Evolutionary conservation across 2,329 filamentous ascomycete species (phyloP).

Genomic region (Pseudogymnoascus sp.): DNA sequence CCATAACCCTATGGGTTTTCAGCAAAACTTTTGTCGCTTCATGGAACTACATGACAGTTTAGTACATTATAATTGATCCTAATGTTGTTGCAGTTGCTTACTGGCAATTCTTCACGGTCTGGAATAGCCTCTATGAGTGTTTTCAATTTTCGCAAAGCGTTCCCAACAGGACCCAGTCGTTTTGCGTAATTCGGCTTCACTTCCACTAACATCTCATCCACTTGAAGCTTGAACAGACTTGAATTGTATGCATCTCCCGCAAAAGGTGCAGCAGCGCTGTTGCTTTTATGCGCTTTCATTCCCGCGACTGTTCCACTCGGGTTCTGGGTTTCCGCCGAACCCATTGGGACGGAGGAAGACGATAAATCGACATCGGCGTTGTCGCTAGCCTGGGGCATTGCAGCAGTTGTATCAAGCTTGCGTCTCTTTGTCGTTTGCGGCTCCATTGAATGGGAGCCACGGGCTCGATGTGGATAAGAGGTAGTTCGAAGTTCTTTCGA

Average conservation of each 20-base stretch:
- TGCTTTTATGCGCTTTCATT: conserved; percentile 12
- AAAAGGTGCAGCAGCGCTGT: conserved; percentile 33
- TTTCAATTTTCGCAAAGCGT: conserved; percentile 48
- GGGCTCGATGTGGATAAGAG: conserved; percentile 1
- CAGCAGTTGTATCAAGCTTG: conserved; percentile 23
- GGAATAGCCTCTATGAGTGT: conserved; percentile 49
- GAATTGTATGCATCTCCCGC: conserved; percentile 48
- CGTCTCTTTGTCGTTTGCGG: conserved; percentile 27
- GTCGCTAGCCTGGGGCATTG: conserved; percentile 14
- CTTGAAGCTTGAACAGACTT: conserved; percentile 60
- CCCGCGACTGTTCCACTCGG: conserved; percentile 22
- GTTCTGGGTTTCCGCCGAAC: conserved; percentile 11
- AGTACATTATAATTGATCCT: neutral
- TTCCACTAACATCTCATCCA: conserved; percentile 54
- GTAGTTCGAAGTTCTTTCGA: neutral
- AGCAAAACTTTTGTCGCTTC: conserved; percentile 63
- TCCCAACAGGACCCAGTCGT: conserved; percentile 45
- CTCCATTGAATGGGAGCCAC: conserved; percentile 17
- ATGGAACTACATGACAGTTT: conserved; percentile 43
- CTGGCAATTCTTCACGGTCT: conserved; percentile 39
- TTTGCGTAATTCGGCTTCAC: conserved; percentile 52
- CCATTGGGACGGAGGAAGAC: conserved; percentile 12
- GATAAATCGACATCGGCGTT: conserved; percentile 10
- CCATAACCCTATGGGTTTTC: conserved; percentile 57
- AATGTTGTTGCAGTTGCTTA: conserved; percentile 20